Evolutionary conservation across 164 flowering plant species (phyloP).

Genomic region (Sextonia rubra): DNA sequence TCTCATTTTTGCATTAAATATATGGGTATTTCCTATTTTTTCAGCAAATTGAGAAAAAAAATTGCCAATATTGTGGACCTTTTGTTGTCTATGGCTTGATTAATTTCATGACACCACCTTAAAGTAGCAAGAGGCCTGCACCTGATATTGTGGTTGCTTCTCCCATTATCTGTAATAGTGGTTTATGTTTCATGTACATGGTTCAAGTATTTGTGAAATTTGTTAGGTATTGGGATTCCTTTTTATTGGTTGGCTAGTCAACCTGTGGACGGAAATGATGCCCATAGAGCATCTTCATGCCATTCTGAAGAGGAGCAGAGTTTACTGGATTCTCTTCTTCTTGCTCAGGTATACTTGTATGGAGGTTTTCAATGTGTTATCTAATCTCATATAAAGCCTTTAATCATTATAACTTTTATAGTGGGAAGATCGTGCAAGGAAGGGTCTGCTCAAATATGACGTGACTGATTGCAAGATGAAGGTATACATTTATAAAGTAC

Average conservation of each 20-base stretch:
- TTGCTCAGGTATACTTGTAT: conserved; percentile 26
- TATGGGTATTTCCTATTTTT: background rate
- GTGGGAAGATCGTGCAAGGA: conserved; percentile 37
- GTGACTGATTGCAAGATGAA: conserved; percentile 30
- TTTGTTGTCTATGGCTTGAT: background rate
- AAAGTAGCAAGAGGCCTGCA: background rate
- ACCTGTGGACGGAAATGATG: conserved; percentile 8
- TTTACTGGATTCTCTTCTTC: conserved; percentile 30
- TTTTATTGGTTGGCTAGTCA: conserved; percentile 23
- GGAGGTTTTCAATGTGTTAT: conserved; percentile 25
- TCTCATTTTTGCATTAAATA: background rate
- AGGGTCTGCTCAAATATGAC: conserved; percentile 30
- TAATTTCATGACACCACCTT: background rate
- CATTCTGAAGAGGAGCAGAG: conserved; percentile 22
- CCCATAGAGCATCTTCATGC: conserved; percentile 13
- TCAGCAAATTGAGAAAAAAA: background rate
- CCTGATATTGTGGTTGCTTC: background rate
- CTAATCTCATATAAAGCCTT: background rate
- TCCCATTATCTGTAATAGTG: background rate
- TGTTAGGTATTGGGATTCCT: conserved; percentile 24
- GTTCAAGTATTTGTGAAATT: background rate
- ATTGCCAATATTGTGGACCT: background rate
- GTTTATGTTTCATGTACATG: background rate
- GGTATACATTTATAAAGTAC: conserved; percentile 15
- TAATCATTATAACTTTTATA: conserved; percentile 2